phyloP scores from a whole-genome alignment of 257 asterid genomes.

The Nicotiana paniculata region DNA sequence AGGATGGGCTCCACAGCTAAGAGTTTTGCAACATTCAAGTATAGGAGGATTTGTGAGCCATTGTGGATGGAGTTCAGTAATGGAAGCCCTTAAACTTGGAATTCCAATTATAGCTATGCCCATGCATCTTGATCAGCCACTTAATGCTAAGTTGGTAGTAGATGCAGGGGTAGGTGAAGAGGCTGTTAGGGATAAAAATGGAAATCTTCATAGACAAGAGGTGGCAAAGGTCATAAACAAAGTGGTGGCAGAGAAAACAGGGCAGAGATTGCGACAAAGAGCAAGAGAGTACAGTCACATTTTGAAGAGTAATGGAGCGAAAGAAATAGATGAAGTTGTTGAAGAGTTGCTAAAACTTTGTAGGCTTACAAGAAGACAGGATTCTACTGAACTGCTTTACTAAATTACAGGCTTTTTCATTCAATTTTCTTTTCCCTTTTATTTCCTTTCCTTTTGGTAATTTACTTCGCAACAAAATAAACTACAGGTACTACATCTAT shows the following conservation, averaged over 20 bases:
- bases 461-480: too few species aligned
- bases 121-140: conserved; percentile 24
- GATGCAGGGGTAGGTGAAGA: conserved; percentile 22
- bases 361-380: not conserved
- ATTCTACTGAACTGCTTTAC: not conserved
- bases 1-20: conserved; percentile 27
- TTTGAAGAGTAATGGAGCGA: conserved; percentile 12
- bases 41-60: conserved; percentile 22
- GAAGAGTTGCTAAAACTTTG: conserved; percentile 10
- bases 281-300: conserved; percentile 10
- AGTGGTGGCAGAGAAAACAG: conserved; percentile 23
- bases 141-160: conserved; percentile 20
- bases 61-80: conserved; percentile 24
- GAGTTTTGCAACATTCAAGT: conserved; percentile 16
- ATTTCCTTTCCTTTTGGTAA: not conserved
- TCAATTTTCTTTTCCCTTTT: not conserved
- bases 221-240: conserved; percentile 5
- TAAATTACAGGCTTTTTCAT: not conserved
- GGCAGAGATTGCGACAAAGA: conserved; percentile 15
- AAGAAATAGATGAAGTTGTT: conserved; percentile 14
- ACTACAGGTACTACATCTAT: too few species aligned
- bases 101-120: conserved; percentile 26
- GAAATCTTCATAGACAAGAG: conserved; percentile 12
- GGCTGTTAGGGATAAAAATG: conserved; percentile 12
- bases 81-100: conserved; percentile 21